Evolutionary conservation across 768 basidiomycete species (phyloP).

Genomic region (Wakefieldia striispora): DNA sequence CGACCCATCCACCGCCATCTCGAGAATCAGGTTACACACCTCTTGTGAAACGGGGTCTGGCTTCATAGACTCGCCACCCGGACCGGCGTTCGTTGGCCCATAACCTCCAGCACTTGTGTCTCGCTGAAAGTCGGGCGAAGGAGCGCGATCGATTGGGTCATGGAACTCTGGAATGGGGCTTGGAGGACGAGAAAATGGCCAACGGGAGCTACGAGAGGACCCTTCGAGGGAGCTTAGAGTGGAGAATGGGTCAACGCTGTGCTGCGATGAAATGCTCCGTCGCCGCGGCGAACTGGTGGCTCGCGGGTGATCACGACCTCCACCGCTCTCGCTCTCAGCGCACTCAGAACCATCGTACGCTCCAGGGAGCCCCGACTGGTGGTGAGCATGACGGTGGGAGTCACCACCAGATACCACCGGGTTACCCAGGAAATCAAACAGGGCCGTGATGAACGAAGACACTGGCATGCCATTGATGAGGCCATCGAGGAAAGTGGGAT

Average conservation of each 20-base stretch:
- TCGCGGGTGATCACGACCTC: conserved; percentile 1
- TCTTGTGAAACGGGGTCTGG: conserved; percentile 18
- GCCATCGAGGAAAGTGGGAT: conserved; percentile 18
- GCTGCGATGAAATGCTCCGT: conserved; percentile 18
- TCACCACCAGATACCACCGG: background rate
- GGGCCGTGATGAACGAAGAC: conserved; percentile 14
- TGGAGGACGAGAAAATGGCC: conserved; percentile 22
- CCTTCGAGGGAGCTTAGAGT: conserved; percentile 49
- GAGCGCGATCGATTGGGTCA: conserved; percentile 27
- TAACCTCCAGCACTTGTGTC: background rate
- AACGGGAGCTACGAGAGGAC: conserved; percentile 37
- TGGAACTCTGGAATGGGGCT: conserved; percentile 24
- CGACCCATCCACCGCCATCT: conserved; percentile 49
- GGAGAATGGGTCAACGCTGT: conserved; percentile 38
- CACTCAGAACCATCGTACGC: conserved; percentile 20
- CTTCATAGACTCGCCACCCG: background rate
- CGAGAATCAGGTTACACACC: conserved; percentile 36
- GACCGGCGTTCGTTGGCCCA: conserved; percentile 1
- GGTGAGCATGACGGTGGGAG: background rate
- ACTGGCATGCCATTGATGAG: conserved; percentile 19
- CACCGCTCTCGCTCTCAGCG: background rate
- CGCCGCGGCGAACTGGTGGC: background rate
- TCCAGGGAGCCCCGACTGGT: conserved; percentile 15
- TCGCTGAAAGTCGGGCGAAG: conserved; percentile 32
- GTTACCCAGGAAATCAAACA: conserved; percentile 11